Base-by-base conservation (phyloP, 2,329 filamentous ascomycete genomes). In the Pseudogymnoascus sp. region DNA sequence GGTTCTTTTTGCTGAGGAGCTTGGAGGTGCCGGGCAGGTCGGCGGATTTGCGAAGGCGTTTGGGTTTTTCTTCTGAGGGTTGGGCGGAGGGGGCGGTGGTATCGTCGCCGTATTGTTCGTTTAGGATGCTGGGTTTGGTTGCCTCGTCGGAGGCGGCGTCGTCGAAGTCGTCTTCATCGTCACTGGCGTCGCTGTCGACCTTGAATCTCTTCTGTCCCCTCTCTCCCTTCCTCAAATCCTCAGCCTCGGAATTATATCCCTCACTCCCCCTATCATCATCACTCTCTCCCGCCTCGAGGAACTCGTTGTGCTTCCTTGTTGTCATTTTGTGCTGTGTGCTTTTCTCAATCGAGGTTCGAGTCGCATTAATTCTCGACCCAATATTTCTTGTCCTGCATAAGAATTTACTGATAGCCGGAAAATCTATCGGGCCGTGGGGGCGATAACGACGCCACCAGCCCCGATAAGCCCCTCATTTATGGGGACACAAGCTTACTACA, bases 261-360 rank as follows among this genome's bases (percentile, higher is more conserved):
- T 77, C 74, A 64, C 75, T 75, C 14, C 62, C 64, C 54, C 66
- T 68, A 37, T 78, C 77, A 50, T 85, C 82, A 35, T 85, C 82
- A 69, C 84, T 87, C 16, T 83, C 79, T 16, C 76, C 76, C 8
- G 75, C 77, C 64, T 86, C 84, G 30, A 92, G 81, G 68, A 87
- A 92, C 59, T 89, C 81, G 72, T 91, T 91, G 66, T 82, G 81
- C 70, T 88, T 90, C 69, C 86, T 82, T 39, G 83, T 77, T 1
- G 85, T 74, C 88, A 91, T 91, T 57, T 62, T 70, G n/a, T 14
- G 54, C 20, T 16, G 22, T 38, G 57, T 32, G 30, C 28, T 32
- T 54, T 54, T 54, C 43, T 12, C 18, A 54, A 32, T 32, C 9
- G 43, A 11, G 2, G 8, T 32, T 32, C 8, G 18, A 54, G 47